Conservation (phyloP, 352 stramenopile genomes). For the Pythium chondricola region DNA sequence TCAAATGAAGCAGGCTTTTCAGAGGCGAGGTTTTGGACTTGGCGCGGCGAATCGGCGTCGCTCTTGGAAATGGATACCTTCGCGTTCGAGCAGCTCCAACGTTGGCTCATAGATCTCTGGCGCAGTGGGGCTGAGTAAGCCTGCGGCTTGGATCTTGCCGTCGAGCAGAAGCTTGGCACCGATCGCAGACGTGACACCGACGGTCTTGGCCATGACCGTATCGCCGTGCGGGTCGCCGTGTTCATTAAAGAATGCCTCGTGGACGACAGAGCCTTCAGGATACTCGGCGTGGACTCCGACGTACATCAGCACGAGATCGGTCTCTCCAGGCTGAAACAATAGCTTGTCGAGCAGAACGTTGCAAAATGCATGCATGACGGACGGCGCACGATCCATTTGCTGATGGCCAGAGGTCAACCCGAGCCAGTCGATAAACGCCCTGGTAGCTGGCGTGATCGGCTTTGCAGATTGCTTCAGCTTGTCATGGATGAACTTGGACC, state of each 20-base stretch:
- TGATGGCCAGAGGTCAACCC: constrained; percentile 18
- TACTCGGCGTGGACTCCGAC: constrained; percentile 33
- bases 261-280: constrained; percentile 29
- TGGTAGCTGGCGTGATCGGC: constrained; percentile 12
- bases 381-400: constrained; percentile 22
- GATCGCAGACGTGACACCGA: constrained; percentile 77
- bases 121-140: constrained; percentile 48
- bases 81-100: constrained; percentile 27
- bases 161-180: constrained; percentile 70
- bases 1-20: constrained; percentile 1
- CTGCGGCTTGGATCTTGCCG: constrained; percentile 31
- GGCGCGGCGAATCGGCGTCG: not conserved
- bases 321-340: constrained; percentile 48
- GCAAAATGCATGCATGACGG: constrained; percentile 32
- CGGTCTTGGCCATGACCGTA: constrained; percentile 83
- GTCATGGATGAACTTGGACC: constrained; percentile 38
- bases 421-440: constrained; percentile 34
- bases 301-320: constrained; percentile 74
- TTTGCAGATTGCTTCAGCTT: constrained; percentile 20
- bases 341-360: constrained; percentile 56
- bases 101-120: constrained; percentile 53
- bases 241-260: constrained; percentile 51
- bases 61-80: constrained; percentile 45
- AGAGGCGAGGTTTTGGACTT: constrained; percentile 15
- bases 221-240: constrained; percentile 38